Evolutionary conservation across 1,284 basidiomycete species (phyloP).

Genomic region (Marasmius fiardii): DNA sequence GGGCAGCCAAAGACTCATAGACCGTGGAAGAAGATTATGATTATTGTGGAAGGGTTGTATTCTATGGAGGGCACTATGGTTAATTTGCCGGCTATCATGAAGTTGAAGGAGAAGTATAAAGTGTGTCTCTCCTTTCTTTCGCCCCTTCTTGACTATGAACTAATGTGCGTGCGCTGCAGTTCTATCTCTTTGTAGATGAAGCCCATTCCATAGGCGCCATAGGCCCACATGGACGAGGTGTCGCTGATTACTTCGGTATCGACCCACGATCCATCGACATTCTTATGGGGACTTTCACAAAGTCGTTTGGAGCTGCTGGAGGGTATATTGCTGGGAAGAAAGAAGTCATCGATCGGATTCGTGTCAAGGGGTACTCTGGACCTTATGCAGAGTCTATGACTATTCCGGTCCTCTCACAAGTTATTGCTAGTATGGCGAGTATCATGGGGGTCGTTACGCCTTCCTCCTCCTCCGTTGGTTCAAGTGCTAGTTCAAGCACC

Average conservation of each 20-base stretch:
- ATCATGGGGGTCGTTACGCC: conserved; percentile 88
- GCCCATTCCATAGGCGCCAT: conserved; percentile 97
- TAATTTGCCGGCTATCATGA: conserved; percentile 81
- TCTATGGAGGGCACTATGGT: conserved; percentile 97
- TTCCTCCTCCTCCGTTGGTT: conserved; percentile 25
- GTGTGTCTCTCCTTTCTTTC: conserved; percentile 41
- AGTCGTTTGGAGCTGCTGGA: conserved; percentile 97
- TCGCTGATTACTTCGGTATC: conserved; percentile 93
- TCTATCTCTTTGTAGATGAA: conserved; percentile 96
- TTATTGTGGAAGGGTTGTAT: conserved; percentile 95
- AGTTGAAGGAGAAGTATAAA: conserved; percentile 95
- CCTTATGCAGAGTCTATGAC: conserved; percentile 91
- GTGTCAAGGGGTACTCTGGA: conserved; percentile 81
- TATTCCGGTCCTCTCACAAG: conserved; percentile 89
- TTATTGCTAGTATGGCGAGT: conserved; percentile 90
- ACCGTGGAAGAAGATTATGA: conserved; percentile 97
- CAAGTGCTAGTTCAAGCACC: conserved; percentile 23
- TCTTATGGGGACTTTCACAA: conserved; percentile 99
- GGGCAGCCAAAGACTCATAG: conserved; percentile 97
- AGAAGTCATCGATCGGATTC: conserved; percentile 77
- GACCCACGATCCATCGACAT: conserved; percentile 85
- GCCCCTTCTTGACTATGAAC: background rate
- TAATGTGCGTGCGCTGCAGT: conserved; percentile 45
- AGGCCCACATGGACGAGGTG: conserved; percentile 91
- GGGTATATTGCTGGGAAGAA: conserved; percentile 93